Evolutionary conservation across 1,284 basidiomycete species (phyloP).

Genomic region (Kalmanozyma brasiliensis): DNA sequence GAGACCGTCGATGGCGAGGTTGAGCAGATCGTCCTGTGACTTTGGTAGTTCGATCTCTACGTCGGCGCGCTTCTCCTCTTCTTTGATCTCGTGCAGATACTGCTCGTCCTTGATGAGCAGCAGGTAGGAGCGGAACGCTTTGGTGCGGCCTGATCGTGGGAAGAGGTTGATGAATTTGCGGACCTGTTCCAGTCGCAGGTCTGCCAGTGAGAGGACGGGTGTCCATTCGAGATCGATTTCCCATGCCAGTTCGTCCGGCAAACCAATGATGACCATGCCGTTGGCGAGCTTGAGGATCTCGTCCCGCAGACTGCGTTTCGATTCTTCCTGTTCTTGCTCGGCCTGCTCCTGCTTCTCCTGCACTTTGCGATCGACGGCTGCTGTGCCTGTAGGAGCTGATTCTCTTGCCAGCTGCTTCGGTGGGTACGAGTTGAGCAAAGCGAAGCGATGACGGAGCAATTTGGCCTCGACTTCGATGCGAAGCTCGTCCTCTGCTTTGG

Average conservation of each 20-base stretch:
- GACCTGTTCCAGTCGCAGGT: conserved; percentile 76
- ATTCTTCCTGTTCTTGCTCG: conserved; percentile 17
- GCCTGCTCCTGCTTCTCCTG: conserved; percentile 25
- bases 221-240: conserved; percentile 79
- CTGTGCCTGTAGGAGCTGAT: conserved; percentile 32
- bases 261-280: conserved; percentile 78
- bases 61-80: conserved; percentile 43
- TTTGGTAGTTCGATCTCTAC: conserved; percentile 29
- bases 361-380: conserved; percentile 30
- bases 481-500: conserved; percentile 54
- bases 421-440: conserved; percentile 51
- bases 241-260: conserved; percentile 85
- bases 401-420: conserved; percentile 19
- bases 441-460: conserved; percentile 50
- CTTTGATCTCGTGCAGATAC: conserved; percentile 42
- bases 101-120: conserved; percentile 55
- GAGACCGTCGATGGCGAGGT: conserved; percentile 71
- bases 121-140: conserved; percentile 50
- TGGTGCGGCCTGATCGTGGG: conserved; percentile 70
- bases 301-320: conserved; percentile 72
- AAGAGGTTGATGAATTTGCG: conserved; percentile 78
- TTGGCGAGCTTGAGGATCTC: conserved; percentile 78
- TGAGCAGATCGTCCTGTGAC: conserved; percentile 49
- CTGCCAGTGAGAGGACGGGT: conserved; percentile 77
- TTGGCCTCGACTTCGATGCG: conserved; percentile 57